Evolutionary conservation across 2,329 filamentous ascomycete genomes (phyloP).

Genomic region (Phoma herbarum): DNA sequence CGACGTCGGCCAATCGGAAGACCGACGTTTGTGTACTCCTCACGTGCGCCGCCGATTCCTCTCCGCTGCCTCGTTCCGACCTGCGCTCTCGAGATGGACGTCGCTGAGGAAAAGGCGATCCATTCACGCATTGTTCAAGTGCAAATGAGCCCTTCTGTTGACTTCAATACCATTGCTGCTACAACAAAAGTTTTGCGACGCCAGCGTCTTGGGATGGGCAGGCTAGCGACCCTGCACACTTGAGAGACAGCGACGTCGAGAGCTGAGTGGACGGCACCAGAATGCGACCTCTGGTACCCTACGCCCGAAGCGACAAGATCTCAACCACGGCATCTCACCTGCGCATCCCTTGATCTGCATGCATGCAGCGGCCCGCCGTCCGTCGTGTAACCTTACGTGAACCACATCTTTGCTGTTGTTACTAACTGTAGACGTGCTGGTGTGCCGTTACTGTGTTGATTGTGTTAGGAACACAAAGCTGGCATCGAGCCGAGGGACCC

Average conservation of each 20-base stretch:
- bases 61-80: not conserved
- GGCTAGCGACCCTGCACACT: not conserved
- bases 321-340: not conserved
- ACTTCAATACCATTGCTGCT: no score
- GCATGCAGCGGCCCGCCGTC: conserved; percentile 21
- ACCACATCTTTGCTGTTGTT: no score
- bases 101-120: not conserved
- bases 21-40: conserved; percentile 4
- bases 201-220: not conserved
- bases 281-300: conserved; percentile 5
- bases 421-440: no score
- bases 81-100: not conserved
- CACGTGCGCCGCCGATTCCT: conserved; percentile 26
- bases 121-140: no score
- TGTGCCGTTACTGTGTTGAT: no score
- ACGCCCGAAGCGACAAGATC: conserved; percentile 11
- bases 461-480: no score
- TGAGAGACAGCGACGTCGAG: not conserved
- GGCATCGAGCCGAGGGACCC: no score
- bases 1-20: conserved; percentile 13
- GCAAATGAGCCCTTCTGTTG: no score
- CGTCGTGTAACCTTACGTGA: conserved; percentile 8
- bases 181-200: no score
- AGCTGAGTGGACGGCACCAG: conserved; percentile 2
- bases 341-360: conserved; percentile 14